Base-by-base conservation (phyloP, 768 basidiomycete species). In the Termitomyces eurrhizus region DNA sequence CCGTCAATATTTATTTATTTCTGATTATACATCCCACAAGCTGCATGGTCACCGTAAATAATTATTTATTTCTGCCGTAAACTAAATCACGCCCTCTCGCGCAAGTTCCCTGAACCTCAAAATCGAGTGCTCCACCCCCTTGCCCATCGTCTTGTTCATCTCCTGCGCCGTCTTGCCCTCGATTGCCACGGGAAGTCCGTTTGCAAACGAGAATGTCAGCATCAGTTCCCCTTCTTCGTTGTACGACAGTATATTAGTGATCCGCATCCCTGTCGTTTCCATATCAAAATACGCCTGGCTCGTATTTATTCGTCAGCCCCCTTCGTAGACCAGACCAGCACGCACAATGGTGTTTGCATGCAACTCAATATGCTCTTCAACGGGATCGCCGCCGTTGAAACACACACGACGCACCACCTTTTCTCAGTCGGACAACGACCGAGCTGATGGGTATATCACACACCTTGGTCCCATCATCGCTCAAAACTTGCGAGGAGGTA, bases 131-230 rank as follows among this genome's bases (percentile, higher is more conserved):
- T 70, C 68, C 3, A 72, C 67, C 0, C 56, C 66, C 41, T 29
- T 54, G 33, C 70, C 70, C 13, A 69, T 48, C 11, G n/a, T 41
- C 21, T 18, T 57, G 32, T 71, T 71, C 49, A 70, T n/a, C 58
- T 70, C 68, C 36, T 64, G 45, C 36, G 46, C 24, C 7, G 37
- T 48, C 56, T 53, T 46, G 0, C 55, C 59, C 2, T 60, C 55
- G 5, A 29, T 5, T 0, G 41, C 12, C 41, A 55, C 67, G 3
- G 71, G 71, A 12, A 72, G 65, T 2, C 71, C 71, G 18, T 69
- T 69, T 1, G 70, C 68, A 56, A 71, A 71, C 24, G 68, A 65
- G 46, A 70, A 71, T 6, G 70, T 71, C 56, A 71, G 45, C 5
- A 66, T 37, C 46, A 72, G 49, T 21, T 69, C 63, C 26, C 65